Percentiles rank a stretch among this genome's conserved stretches.
Evolutionary conservation across 192 early-diverging fungal species (phyloP).

Genomic region (Gamsiella multidivaricata): DNA sequence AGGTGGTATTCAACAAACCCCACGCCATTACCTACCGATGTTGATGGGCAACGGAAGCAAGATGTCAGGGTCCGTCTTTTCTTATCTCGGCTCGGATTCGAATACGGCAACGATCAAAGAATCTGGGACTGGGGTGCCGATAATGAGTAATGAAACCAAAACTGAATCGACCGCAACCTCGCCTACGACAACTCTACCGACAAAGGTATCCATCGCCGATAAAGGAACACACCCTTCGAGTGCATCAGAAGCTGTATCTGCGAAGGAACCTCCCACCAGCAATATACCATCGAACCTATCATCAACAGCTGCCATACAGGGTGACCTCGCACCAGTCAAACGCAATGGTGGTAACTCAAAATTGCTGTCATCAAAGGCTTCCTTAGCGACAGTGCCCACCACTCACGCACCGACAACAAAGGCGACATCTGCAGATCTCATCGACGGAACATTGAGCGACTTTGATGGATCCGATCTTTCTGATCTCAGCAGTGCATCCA

Average conservation of each 20-base stretch:
- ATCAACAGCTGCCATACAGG: neutral
- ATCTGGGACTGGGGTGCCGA: neutral
- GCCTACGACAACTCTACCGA: neutral
- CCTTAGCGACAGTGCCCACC: neutral
- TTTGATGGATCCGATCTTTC: slow-evolving; percentile 49
- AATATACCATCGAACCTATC: slow-evolving; percentile 9
- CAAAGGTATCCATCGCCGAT: neutral
- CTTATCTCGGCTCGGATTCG: slow-evolving; percentile 24
- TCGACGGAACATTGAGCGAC: slow-evolving; percentile 40
- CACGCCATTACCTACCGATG: slow-evolving; percentile 42
- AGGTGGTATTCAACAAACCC: slow-evolving; percentile 27
- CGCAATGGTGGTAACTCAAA: neutral
- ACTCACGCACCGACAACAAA: neutral
- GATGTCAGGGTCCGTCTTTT: slow-evolving; percentile 36
- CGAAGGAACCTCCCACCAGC: neutral
- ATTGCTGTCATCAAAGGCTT: neutral
- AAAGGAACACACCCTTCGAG: neutral
- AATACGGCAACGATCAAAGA: neutral
- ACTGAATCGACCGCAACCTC: neutral
- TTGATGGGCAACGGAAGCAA: slow-evolving; percentile 37
- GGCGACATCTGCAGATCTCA: slow-evolving; percentile 7
- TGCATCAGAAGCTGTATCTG: neutral
- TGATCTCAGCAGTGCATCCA: slow-evolving; percentile 46
- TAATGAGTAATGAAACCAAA: neutral
- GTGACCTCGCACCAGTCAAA: neutral